Conservation (phyloP, 257 asterid species). For the Rubia yunnanensis region DNA sequence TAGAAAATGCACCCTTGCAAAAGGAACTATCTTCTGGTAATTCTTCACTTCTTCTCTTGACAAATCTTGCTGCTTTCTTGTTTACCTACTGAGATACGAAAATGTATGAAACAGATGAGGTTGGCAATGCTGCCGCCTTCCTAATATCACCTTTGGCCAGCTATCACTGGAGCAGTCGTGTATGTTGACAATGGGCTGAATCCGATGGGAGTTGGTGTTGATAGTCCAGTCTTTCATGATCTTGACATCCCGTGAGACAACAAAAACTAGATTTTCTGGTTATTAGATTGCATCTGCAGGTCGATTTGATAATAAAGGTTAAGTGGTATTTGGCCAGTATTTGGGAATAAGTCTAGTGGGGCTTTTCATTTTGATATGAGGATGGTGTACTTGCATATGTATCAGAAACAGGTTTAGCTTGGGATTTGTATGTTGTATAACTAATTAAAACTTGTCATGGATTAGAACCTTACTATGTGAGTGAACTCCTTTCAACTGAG, state of each 20-base stretch:
- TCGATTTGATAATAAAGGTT: conserved; percentile 2
- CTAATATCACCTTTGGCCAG: conserved; percentile 77
- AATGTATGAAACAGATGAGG: conserved; percentile 52
- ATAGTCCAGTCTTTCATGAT: conserved; percentile 59
- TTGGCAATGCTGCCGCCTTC: conserved; percentile 78
- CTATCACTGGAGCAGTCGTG: conserved; percentile 66
- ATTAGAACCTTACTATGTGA: not conserved
- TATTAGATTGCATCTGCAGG: not conserved
- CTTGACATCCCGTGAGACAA: conserved; percentile 52
- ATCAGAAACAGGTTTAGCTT: conserved; percentile 2
- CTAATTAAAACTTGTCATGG: conserved; percentile 1
- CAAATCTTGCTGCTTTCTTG: conserved; percentile 6
- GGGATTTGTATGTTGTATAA: not conserved
- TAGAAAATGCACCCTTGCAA: conserved; percentile 88
- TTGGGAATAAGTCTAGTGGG: not conserved
- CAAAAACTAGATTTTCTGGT: conserved; percentile 23
- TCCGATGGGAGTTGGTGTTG: conserved; percentile 85
- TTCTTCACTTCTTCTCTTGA: conserved; percentile 4
- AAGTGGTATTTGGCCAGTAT: conserved; percentile 1
- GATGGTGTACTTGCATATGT: not conserved
- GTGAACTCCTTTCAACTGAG: not conserved
- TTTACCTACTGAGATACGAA: conserved; percentile 6
- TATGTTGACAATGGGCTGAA: conserved; percentile 76
- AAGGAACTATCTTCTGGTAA: conserved; percentile 92
- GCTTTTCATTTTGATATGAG: conserved; percentile 16